These are phyloP conservation scores for Termitomyces sp. DNA, from an alignment of 768 basidiomycete genomes.

Conservation along the genomic window DNA sequence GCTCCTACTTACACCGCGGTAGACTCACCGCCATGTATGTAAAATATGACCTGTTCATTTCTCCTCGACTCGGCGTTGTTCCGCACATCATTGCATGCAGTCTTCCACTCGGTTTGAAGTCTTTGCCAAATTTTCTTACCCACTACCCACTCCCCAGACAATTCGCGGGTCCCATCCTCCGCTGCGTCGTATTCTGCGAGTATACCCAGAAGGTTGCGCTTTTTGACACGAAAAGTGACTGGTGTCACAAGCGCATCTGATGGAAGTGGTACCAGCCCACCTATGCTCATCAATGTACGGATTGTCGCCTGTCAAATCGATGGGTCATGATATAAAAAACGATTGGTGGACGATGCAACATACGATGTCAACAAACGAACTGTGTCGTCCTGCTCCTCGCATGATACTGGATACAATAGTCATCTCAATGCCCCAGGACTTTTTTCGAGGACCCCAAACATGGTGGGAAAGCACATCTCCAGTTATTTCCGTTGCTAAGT, in stretches of 20 bases:
- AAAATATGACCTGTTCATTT: slow-evolving; percentile 83
- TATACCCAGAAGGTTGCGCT: slow-evolving; percentile 72
- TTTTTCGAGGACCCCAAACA: slow-evolving; percentile 82
- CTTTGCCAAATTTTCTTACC: slow-evolving; percentile 86
- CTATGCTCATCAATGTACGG: slow-evolving; percentile 68
- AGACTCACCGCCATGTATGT: slow-evolving; percentile 82
- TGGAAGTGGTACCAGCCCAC: slow-evolving; percentile 79
- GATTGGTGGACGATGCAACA: slow-evolving; percentile 19
- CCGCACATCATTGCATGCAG: slow-evolving; percentile 24
- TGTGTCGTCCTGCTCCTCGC: slow-evolving; percentile 78
- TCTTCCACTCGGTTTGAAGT: slow-evolving; percentile 78
- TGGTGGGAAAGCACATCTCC: slow-evolving; percentile 73
- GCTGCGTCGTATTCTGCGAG: slow-evolving; percentile 66
- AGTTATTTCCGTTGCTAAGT: slow-evolving; percentile 42
- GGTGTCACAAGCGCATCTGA: slow-evolving; percentile 94
- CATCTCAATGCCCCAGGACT: slow-evolving; percentile 94
- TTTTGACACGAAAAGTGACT: slow-evolving; percentile 81
- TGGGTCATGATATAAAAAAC: neutral
- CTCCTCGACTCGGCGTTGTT: slow-evolving; percentile 24
- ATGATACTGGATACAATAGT: slow-evolving; percentile 83
- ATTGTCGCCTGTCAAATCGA: slow-evolving; percentile 35
- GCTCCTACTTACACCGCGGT: neutral
- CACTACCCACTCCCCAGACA: slow-evolving; percentile 97
- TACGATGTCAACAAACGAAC: slow-evolving; percentile 80
- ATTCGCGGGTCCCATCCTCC: slow-evolving; percentile 75